A percentile compares a stretch with the other conserved stretches of the same genome.
Conservation (phyloP, 192 early-diverging fungal genomes). For the Coemansia sp. region DNA sequence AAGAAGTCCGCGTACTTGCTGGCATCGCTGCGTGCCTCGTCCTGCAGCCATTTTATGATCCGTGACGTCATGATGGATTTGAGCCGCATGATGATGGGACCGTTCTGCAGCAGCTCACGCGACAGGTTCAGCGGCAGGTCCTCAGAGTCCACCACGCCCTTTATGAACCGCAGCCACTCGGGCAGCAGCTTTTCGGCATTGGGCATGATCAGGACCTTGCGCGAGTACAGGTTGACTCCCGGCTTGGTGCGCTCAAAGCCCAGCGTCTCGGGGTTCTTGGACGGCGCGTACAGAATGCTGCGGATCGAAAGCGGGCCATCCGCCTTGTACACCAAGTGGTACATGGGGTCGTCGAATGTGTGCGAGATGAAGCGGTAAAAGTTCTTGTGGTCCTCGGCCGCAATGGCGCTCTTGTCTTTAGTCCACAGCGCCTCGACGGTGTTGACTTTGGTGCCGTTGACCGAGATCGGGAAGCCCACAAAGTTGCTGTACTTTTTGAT, state of each 20-base stretch:
- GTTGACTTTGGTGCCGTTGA: slow-evolving; percentile 83
- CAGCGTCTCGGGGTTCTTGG: slow-evolving; percentile 54
- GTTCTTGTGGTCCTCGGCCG: slow-evolving; percentile 78
- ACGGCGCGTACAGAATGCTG: slow-evolving; percentile 82
- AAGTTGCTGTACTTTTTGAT: slow-evolving; percentile 93
- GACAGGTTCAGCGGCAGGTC: slow-evolving; percentile 98
- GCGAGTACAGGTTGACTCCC: slow-evolving; percentile 92
- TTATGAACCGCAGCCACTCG: slow-evolving; percentile 85
- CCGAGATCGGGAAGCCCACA: slow-evolving; percentile 95
- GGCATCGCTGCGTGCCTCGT: slow-evolving; percentile 62
- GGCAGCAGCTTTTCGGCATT: slow-evolving; percentile 85
- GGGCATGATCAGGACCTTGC: slow-evolving; percentile 95
- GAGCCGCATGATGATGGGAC: slow-evolving; percentile 75
- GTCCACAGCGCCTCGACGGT: slow-evolving; percentile 94
- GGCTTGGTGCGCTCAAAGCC: slow-evolving; percentile 60
- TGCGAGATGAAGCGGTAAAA: slow-evolving; percentile 85
- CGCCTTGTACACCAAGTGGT: slow-evolving; percentile 85
- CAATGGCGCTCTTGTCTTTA: slow-evolving; percentile 73
- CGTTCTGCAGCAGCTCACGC: slow-evolving; percentile 93
- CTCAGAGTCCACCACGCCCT: slow-evolving; percentile 93
- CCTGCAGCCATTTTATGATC: slow-evolving; percentile 80
- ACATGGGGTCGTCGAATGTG: slow-evolving; percentile 69
- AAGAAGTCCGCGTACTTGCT: slow-evolving; percentile 71
- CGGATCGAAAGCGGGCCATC: slow-evolving; percentile 93
- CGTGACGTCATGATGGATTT: slow-evolving; percentile 86